Evolutionary conservation across 2,329 filamentous ascomycete species (phyloP).

Genomic region (Trichoderma sp.): DNA sequence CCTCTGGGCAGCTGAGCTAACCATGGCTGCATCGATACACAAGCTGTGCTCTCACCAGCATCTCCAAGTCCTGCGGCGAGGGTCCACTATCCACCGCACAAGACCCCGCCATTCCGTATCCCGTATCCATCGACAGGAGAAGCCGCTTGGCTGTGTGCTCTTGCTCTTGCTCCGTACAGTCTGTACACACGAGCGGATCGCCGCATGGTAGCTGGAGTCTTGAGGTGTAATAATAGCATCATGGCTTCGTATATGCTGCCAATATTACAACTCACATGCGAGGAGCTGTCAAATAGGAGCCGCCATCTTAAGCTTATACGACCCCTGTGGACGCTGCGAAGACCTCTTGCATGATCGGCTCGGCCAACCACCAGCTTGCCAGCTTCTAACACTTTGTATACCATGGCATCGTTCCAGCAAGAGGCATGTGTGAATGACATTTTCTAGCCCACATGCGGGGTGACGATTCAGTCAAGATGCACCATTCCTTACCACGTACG

Average conservation of each 20-base stretch:
- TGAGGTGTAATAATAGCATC: constrained; percentile 6
- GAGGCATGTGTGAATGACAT: background rate
- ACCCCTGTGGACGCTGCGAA: background rate
- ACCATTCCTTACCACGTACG: background rate
- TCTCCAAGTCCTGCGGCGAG: background rate
- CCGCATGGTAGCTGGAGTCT: background rate
- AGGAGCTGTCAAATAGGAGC: background rate
- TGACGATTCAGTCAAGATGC: background rate
- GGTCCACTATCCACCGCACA: background rate
- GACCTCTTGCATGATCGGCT: background rate
- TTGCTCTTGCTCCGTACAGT: background rate
- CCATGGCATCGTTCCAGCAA: background rate
- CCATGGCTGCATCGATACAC: background rate
- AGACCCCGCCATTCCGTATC: constrained; percentile 1
- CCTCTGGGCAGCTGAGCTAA: background rate
- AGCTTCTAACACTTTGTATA: background rate
- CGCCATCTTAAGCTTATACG: background rate
- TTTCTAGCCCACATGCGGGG: background rate
- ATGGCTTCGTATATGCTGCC: background rate
- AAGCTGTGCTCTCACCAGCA: background rate
- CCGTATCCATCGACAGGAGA: background rate
- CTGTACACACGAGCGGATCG: background rate
- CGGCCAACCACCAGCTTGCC: background rate
- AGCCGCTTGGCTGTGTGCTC: background rate
- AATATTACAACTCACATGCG: background rate